A percentile compares a stretch with the other conserved stretches of the same genome.
These are phyloP conservation scores for Hydnomerulius pinastri DNA, from an alignment of 768 basidiomycete genomes.

Conservation along the genomic window DNA sequence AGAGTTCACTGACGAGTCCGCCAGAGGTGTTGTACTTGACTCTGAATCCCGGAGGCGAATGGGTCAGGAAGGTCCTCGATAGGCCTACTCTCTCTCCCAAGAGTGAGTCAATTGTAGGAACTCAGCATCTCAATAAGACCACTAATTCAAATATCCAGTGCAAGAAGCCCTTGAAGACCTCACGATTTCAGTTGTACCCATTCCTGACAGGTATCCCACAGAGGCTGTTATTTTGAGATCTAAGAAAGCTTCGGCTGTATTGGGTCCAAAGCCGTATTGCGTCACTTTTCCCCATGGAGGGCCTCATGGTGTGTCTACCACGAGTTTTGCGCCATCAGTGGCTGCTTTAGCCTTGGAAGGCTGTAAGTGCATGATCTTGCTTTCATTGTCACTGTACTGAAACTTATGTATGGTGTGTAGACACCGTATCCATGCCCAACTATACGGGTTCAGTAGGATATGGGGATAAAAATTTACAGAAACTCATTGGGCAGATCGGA, in stretches of 20 bases:
- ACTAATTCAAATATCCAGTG: conserved; percentile 35
- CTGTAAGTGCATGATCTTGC: conserved; percentile 40
- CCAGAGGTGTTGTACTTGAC: conserved; percentile 49
- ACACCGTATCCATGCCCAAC: conserved; percentile 58
- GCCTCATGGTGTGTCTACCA: conserved; percentile 49
- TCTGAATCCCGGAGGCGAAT: conserved; percentile 23
- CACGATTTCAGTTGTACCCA: conserved; percentile 42
- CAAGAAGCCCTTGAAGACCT: conserved; percentile 40
- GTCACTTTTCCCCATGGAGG: conserved; percentile 61
- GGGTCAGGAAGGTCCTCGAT: conserved; percentile 45
- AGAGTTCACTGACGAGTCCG: conserved; percentile 46
- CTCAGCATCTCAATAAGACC: no score
- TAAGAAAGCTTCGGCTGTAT: conserved; percentile 10
- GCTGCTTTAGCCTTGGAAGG: conserved; percentile 54
- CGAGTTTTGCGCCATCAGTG: conserved; percentile 42
- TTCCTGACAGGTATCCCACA: conserved; percentile 48
- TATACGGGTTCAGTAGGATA: conserved; percentile 66
- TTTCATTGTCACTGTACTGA: not conserved
- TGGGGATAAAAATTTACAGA: conserved; percentile 52
- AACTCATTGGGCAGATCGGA: conserved; percentile 57
- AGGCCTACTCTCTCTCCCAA: conserved; percentile 37
- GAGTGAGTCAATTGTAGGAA: conserved; percentile 35
- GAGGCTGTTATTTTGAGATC: conserved; percentile 52
- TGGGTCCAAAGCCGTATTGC: conserved; percentile 37
- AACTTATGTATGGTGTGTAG: no score